These are phyloP conservation scores for Botrytis hyacinthi DNA, from an alignment of 2,329 filamentous ascomycete genomes.

Conservation along the genomic window DNA sequence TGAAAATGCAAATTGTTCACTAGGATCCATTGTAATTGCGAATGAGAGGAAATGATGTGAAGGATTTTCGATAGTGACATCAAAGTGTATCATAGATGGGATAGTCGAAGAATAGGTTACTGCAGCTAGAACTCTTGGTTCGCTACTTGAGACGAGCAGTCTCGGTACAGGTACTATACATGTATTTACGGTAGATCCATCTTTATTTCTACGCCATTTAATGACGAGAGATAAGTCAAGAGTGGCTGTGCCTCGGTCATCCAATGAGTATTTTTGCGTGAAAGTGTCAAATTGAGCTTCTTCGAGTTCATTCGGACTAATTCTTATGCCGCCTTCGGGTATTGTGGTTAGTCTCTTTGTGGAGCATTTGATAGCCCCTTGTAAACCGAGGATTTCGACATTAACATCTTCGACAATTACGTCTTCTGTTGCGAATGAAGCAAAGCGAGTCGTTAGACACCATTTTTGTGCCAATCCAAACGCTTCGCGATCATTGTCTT, in stretches of 20 bases:
- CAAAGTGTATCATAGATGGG: slow-evolving; percentile 44
- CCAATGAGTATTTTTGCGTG: slow-evolving; percentile 73
- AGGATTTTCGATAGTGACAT: slow-evolving; percentile 84
- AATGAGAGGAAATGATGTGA: slow-evolving; percentile 95
- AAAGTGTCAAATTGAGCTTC: slow-evolving; percentile 72
- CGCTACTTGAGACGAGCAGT: slow-evolving; percentile 75
- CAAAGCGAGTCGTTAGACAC: slow-evolving; percentile 70
- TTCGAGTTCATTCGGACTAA: slow-evolving; percentile 66
- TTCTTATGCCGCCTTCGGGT: slow-evolving; percentile 45
- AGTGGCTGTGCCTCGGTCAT: slow-evolving; percentile 74
- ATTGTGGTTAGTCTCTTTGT: slow-evolving; percentile 43
- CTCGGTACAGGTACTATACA: slow-evolving; percentile 75
- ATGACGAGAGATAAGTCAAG: slow-evolving; percentile 75
- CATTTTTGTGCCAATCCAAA: slow-evolving; percentile 77
- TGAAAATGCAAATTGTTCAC: slow-evolving; percentile 88
- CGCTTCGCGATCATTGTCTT: slow-evolving; percentile 40
- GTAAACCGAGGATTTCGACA: slow-evolving; percentile 59
- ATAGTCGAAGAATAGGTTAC: slow-evolving; percentile 46
- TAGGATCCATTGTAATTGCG: slow-evolving; percentile 86
- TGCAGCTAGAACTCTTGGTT: slow-evolving; percentile 73
- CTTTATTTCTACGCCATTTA: slow-evolving; percentile 64
- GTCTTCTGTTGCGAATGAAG: slow-evolving; percentile 70
- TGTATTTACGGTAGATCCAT: slow-evolving; percentile 48
- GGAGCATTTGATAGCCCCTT: slow-evolving; percentile 61
- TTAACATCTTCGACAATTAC: slow-evolving; percentile 62